phyloP scores from a whole-genome alignment of 345 rosid genomes.

The Lepidium aucheri region DNA sequence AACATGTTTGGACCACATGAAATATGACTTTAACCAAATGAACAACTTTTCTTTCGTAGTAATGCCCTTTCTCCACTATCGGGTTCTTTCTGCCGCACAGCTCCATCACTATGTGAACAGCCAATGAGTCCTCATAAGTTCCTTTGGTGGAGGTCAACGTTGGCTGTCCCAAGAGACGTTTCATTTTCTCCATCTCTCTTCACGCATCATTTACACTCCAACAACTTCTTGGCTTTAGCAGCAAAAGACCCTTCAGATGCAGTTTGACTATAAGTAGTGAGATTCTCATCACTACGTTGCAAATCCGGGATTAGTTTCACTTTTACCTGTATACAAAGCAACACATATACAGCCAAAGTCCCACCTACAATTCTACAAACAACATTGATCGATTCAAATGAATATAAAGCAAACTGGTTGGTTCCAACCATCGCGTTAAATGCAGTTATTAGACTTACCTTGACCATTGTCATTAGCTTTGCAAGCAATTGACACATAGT shows the following conservation, averaged over 20 bases:
- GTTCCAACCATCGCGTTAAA: not conserved
- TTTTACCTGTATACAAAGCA: slow-evolving; percentile 93
- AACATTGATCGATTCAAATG: not conserved
- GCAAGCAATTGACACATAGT: slow-evolving; percentile 63
- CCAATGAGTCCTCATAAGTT: slow-evolving; percentile 78
- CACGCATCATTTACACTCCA: slow-evolving; percentile 58
- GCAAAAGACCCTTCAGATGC: slow-evolving; percentile 71
- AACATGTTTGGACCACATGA: slow-evolving; percentile 66
- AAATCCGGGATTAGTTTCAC: slow-evolving; percentile 85
- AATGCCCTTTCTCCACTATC: slow-evolving; percentile 67
- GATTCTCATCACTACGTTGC: slow-evolving; percentile 63
- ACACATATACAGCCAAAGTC: slow-evolving; percentile 82
- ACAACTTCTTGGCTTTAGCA: slow-evolving; percentile 76
- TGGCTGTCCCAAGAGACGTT: slow-evolving; percentile 62
- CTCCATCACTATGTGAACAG: slow-evolving; percentile 93
- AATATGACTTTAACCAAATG: slow-evolving; percentile 53
- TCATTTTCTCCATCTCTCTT: slow-evolving; percentile 91
- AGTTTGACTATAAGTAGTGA: slow-evolving; percentile 86
- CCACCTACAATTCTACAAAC: slow-evolving; percentile 48
- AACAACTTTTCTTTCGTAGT: slow-evolving; percentile 67
- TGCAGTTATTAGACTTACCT: slow-evolving; percentile 28
- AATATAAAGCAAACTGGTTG: not conserved
- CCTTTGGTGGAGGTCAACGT: slow-evolving; percentile 64
- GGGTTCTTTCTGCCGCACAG: slow-evolving; percentile 83
- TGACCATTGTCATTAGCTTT: slow-evolving; percentile 71